A percentile compares a stretch with the other conserved stretches of the same genome.
These are phyloP conservation scores for Closterium sp. DNA, from an alignment of 139 green algal species.

Conservation along the genomic window DNA sequence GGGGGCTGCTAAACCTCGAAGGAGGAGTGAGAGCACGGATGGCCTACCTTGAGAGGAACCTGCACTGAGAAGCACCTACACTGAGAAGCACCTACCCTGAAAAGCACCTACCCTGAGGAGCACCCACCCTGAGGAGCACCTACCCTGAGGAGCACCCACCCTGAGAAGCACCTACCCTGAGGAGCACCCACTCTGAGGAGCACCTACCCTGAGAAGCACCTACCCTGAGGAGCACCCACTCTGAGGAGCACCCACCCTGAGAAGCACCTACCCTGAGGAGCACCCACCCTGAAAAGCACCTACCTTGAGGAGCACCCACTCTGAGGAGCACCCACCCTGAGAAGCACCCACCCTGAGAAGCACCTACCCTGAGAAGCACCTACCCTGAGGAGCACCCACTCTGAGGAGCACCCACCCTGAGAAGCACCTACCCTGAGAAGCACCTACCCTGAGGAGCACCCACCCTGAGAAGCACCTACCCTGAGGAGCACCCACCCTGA, in stretches of 20 bases:
- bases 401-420: too few relatives aligned
- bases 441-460: slow-evolving; percentile 52
- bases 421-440: slow-evolving; percentile 45
- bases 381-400: too few relatives aligned
- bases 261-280: slow-evolving; percentile 21
- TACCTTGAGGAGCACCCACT: slow-evolving; percentile 46
- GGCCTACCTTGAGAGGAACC: too few relatives aligned
- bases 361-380: slow-evolving; percentile 43
- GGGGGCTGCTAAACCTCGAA: background rate
- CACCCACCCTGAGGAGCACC: too few relatives aligned
- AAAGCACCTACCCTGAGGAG: too few relatives aligned
- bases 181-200: background rate
- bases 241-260: background rate
- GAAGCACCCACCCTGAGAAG: background rate
- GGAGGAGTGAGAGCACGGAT: background rate
- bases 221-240: too few relatives aligned
- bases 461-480: too few relatives aligned
- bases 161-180: too few relatives aligned
- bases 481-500: background rate
- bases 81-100: too few relatives aligned
- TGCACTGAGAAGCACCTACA: too few relatives aligned
- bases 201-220: too few relatives aligned
- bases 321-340: slow-evolving; percentile 31
- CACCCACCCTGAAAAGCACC: slow-evolving; percentile 51
- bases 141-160: background rate